Base-by-base conservation (phyloP, 2,329 filamentous ascomycete genomes). In the Remersonia thermophila region DNA sequence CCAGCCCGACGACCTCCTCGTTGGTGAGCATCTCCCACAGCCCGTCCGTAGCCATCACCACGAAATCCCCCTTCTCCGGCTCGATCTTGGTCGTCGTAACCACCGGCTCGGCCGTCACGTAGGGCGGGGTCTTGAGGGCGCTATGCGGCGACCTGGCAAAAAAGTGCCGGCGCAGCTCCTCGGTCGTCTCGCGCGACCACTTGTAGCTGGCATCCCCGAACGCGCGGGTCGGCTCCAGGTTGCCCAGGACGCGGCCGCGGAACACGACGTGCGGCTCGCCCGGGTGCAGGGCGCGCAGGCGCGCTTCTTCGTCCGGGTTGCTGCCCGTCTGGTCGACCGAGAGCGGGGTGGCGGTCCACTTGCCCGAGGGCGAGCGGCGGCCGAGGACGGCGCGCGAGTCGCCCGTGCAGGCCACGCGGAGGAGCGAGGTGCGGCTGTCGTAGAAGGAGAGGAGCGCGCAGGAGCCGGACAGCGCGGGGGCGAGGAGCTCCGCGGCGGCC, bases 11-110 rank as follows among this genome's bases (percentile, higher is more conserved):
- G 1, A 95, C 91, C 63, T 98, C 91, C 55, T 98, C 91, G 51
- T 96, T 98, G 32, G 85, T 95, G 43, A 98, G 69, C 91, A 96
- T 96, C 61, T 98, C 91, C 91, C 91, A 98, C 1, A 98, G 69
- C 3, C 91, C 91, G 55, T 98, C 91, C 0, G 91, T 95, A 15
- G 91, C 91, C 68, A 98, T 79, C 43, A 98, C 89, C 10, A 98
- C 69, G 51, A 98, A 98, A 55, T 98, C 91, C 31, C 89, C 87
- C 44, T 83, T 83, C 36, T 84, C 75, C 1, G 91, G 91, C 49
- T 89, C 71, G 35, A 98, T 80, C 57, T 91, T 81, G 31, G 89
- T 96, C 1, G 86, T 94, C 1, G 89, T 96, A 36, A 98, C 75
- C 15, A 96, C 71, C 3, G 91, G 91, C 60, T 98, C 93, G 1